Evolutionary conservation across 2,329 filamentous ascomycete species (phyloP), one percentile per base, ranked within the genome.

Genomic region (Penicillium sp.): DNA sequence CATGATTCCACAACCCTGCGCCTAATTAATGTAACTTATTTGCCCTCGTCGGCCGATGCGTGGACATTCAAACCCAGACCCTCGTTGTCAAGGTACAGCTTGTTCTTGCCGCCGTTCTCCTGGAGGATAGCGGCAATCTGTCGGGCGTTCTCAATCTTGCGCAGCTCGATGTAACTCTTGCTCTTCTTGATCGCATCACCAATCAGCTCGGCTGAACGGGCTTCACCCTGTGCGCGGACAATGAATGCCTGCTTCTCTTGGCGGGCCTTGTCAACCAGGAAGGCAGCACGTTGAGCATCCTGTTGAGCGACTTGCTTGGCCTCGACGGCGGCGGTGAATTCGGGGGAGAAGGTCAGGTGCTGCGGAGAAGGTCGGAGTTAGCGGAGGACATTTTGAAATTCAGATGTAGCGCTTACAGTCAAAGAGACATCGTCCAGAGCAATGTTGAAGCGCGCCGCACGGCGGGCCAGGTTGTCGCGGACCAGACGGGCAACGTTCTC

Each of bases 241-340:
- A 98, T 89, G 77, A 90, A 96, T 62, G 93, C 93, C 75, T 98
- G 93, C 79, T 98, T 98, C 80, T 98, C 93, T 74, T 98, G 93
- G 59, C 93, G 85, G 44, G 93, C 93, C 77, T 97, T 96, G 83
- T 98, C 93, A 58, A 98, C 93, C 42, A 98, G 79, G 75, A 98
- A 98, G 51, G 93, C 93, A 27, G 93, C 93, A 55, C 93, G 84
- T 74, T 98, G 93, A 27, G 93, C 93, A 70, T 98, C 93, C 76
- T 98, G 93, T 63, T 85, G 81, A 20, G 81, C 81, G 46, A 85
- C 81, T 66, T 85, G 81, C 68, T 85, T 85, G 63, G 81, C 81
- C 70, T 84, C 81, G 59, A 85, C 81, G 22, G 81, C 81, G 48
- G 81, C 81, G 45, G 81, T 84, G 70, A 84, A 84, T 62, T 84